Conservation (phyloP, 768 basidiomycete genomes). For the Ramaria sp. region DNA sequence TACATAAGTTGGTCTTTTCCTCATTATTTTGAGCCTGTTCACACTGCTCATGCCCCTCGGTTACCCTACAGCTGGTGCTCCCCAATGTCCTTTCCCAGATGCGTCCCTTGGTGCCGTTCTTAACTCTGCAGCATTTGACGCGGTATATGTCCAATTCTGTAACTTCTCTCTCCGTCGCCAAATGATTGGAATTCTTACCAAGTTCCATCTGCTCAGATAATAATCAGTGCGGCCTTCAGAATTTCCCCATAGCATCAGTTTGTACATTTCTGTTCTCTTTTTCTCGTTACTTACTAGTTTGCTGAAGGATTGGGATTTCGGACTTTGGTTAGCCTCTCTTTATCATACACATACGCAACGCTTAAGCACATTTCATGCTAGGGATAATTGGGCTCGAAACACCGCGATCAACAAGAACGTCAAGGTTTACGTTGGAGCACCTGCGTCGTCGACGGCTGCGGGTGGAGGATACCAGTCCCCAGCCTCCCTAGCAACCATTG, state of each 20-base stretch:
- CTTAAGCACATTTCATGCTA: constrained; percentile 15
- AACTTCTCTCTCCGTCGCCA: constrained; percentile 12
- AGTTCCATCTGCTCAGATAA: constrained; percentile 31
- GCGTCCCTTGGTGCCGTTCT: constrained; percentile 46
- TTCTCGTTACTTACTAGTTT: constrained; percentile 1
- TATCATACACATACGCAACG: not conserved
- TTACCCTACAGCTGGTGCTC: constrained; percentile 34
- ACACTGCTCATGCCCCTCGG: too few species aligned
- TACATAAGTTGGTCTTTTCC: not conserved
- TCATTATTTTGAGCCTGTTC: not conserved
- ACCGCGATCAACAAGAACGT: constrained; percentile 48
- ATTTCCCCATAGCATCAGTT: constrained; percentile 45
- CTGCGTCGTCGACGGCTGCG: constrained; percentile 45
- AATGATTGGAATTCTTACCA: not conserved
- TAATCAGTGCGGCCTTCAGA: constrained; percentile 47
- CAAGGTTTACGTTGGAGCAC: constrained; percentile 56
- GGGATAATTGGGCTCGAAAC: constrained; percentile 56
- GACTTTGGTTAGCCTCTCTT: constrained; percentile 19
- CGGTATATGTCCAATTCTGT: constrained; percentile 63
- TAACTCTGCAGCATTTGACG: constrained; percentile 54
- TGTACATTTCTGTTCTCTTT: constrained; percentile 15
- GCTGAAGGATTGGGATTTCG: constrained; percentile 37
- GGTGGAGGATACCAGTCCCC: constrained; percentile 49
- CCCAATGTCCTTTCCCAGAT: constrained; percentile 61
- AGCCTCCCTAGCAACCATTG: constrained; percentile 33